Evolutionary conservation across 192 early-diverging fungal species (phyloP).

Genomic region (Backusella psychrophila): DNA sequence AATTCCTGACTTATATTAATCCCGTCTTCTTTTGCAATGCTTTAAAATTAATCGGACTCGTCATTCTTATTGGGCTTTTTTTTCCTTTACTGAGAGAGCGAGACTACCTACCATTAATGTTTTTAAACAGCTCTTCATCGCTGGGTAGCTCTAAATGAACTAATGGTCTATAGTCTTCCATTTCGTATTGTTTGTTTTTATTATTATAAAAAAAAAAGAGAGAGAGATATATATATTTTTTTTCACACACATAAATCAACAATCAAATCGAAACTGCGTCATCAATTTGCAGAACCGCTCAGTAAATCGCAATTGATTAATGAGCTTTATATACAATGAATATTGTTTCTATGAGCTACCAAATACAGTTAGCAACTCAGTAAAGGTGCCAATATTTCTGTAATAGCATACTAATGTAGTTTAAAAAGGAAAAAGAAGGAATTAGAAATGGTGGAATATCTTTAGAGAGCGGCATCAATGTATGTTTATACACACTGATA

Average conservation of each 20-base stretch:
- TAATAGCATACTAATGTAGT: too few species aligned
- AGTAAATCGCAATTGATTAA: too few species aligned
- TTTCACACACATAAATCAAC: background rate
- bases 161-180: background rate
- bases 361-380: too few species aligned
- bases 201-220: background rate
- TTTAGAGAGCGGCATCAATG: background rate
- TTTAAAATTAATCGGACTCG: slow-evolving; percentile 3
- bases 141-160: background rate
- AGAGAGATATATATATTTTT: background rate
- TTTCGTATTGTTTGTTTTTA: background rate
- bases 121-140: background rate
- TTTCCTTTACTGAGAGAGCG: background rate
- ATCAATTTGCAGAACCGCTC: too few species aligned
- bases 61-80: background rate
- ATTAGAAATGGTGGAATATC: background rate
- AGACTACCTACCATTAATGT: background rate
- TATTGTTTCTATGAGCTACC: too few species aligned
- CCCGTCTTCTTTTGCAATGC: background rate
- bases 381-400: too few species aligned
- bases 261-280: too few species aligned
- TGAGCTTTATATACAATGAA: too few species aligned
- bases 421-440: background rate
- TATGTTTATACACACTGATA: background rate
- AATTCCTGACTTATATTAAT: background rate